These are phyloP conservation scores for Ogataea kodamae DNA, from an alignment of 805 yeast genomes.

Conservation along the genomic window DNA sequence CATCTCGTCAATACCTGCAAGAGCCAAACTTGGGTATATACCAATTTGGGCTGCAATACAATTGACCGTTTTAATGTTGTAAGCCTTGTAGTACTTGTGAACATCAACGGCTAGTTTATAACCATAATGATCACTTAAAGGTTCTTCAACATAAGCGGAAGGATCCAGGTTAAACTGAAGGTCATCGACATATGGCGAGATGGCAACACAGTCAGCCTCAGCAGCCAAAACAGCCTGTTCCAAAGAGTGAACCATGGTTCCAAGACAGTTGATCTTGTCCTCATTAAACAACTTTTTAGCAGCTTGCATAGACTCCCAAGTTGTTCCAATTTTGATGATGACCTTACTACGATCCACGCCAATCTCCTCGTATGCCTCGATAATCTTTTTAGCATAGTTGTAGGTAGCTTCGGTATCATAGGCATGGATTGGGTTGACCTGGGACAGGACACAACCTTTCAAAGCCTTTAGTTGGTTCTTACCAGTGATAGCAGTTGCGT, in stretches of 20 bases:
- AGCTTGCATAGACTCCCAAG: conserved; percentile 36
- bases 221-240: conserved; percentile 37
- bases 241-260: conserved; percentile 36
- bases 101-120: conserved; percentile 27
- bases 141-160: conserved; percentile 18
- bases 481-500: conserved; percentile 26
- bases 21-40: conserved; percentile 24
- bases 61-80: conserved; percentile 29
- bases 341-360: conserved; percentile 32
- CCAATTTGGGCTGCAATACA: conserved; percentile 37
- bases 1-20: conserved; percentile 36
- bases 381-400: conserved; percentile 26
- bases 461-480: conserved; percentile 22
- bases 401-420: conserved; percentile 28
- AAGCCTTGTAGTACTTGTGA: conserved; percentile 34
- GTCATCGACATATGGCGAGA: conserved; percentile 36
- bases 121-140: conserved; percentile 31
- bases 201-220: conserved; percentile 34
- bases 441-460: conserved; percentile 27
- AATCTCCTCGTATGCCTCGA: conserved; percentile 31
- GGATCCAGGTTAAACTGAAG: conserved; percentile 29
- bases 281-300: conserved; percentile 24
- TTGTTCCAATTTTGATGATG: conserved; percentile 35
- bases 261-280: conserved; percentile 30
- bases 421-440: conserved; percentile 28